A percentile compares a stretch with the other conserved stretches of the same genome.
These are phyloP conservation scores for Talaromyces marneffei DNA, from an alignment of 2,329 filamentous ascomycete species.

Conservation along the genomic window DNA sequence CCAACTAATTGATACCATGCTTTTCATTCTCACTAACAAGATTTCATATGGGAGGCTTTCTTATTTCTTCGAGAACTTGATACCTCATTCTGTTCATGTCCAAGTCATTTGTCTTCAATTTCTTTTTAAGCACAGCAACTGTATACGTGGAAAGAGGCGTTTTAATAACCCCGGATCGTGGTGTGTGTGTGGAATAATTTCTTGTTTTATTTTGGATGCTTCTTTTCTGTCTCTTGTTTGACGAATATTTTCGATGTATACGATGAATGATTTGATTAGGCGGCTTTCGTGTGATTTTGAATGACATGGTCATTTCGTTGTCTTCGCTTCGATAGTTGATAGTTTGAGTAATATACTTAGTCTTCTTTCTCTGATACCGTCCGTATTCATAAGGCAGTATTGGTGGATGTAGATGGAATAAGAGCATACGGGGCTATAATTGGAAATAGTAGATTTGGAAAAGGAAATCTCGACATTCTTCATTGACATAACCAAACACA, in stretches of 20 bases:
- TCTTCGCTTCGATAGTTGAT: background rate
- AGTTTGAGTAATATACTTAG: background rate
- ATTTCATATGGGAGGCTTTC: background rate
- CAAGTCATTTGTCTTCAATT: background rate
- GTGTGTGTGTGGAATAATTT: background rate
- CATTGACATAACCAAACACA: too few species aligned
- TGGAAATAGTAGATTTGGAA: too few species aligned
- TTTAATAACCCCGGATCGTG: background rate
- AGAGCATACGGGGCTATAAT: too few species aligned
- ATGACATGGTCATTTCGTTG: background rate
- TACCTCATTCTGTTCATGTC: background rate
- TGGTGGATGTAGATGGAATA: too few species aligned
- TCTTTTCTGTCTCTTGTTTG: background rate
- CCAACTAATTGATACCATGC: background rate
- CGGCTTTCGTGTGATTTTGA: conserved; percentile 3
- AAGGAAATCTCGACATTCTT: too few species aligned
- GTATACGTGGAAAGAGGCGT: conserved; percentile 1
- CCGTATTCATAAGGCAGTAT: too few species aligned
- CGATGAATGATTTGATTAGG: background rate
- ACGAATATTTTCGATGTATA: background rate
- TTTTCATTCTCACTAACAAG: background rate
- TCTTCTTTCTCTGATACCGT: background rate
- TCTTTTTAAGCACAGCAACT: background rate
- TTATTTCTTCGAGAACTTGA: background rate
- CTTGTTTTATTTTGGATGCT: background rate